Base-by-base conservation (phyloP, 257 asterid species). In the Anisodus acutangulus region DNA sequence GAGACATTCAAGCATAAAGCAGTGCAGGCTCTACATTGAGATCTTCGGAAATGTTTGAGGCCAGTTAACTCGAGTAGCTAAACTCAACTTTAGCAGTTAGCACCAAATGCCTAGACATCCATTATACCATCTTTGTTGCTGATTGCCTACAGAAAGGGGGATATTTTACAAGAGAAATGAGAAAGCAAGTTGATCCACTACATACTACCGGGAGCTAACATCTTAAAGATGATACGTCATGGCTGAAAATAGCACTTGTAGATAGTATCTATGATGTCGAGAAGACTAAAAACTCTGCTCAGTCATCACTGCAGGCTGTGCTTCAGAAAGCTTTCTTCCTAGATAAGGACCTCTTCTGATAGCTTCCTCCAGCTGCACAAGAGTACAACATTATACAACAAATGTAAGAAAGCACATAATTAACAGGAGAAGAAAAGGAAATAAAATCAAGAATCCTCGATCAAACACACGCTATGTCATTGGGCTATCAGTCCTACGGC, bases 281-380 rank as follows among this genome's bases (percentile, higher is more conserved):
- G 41, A 22, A 55, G 59, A 80, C 88, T 88, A 95, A 85, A 94
- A 94, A 79, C 99, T 89, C 53, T 97, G 98, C 4, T 95, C 98
- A 2, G 99, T 97, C 85, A 35, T 12, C 16, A 97, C 99, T 17
- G 85, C 39, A 13, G 98, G 97, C 85, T 95, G 99, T 89, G 97
- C 94, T 91, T 95, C 98, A 17, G 83, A 70, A 8, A 53, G 93
- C 87, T 87, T 92, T 86, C 91, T 92, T 22, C 86, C 94, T 6
- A 86, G 88, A 84, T 90, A 97, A 84, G 99, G 98, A 22, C 99
- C 99, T 87, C 92, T 93, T 88, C 82, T 88, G 84, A 97, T 90
- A 80, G 98, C 95, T 89, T 93, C 97, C 86, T 92, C 90, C 58
- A 95, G 91, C 99, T 96, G 95, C 82, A 26, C 26, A 8, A 78